These are phyloP conservation scores for Cladosporium cucumerinum DNA, from an alignment of 2,329 filamentous ascomycete species.

Conservation along the genomic window DNA sequence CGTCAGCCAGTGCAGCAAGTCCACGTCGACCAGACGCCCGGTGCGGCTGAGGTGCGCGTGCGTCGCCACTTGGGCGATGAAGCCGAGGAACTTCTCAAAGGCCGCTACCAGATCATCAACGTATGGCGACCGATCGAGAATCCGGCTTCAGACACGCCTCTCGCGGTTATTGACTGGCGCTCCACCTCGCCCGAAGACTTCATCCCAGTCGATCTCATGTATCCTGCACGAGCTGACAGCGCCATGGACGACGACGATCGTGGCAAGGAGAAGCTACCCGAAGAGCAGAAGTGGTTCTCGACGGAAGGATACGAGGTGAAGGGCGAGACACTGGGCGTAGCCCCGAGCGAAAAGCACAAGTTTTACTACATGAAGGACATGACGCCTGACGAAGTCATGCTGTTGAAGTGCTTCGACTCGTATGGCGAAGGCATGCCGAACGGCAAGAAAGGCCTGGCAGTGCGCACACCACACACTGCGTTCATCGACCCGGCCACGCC, in stretches of 20 bases:
- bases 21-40: constrained; percentile 68
- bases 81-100: constrained; percentile 54
- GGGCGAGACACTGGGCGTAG: constrained; percentile 62
- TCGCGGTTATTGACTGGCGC: constrained; percentile 66
- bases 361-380: constrained; percentile 68
- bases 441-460: constrained; percentile 39
- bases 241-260: constrained; percentile 50
- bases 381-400: constrained; percentile 54
- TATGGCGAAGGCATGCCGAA: constrained; percentile 41
- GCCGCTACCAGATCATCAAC: constrained; percentile 65
- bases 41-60: constrained; percentile 59
- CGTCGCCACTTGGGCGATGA: constrained; percentile 59
- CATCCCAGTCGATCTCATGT: constrained; percentile 60
- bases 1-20: constrained; percentile 66
- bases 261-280: constrained; percentile 56
- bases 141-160: constrained; percentile 63
- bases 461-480: constrained; percentile 65
- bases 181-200: constrained; percentile 57
- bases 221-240: constrained; percentile 49
- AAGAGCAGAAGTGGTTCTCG: constrained; percentile 44
- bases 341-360: constrained; percentile 55
- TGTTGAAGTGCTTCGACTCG: constrained; percentile 51
- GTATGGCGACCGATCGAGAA: constrained; percentile 66
- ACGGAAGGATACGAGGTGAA: constrained; percentile 60
- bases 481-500: constrained; percentile 74